Conservation (phyloP, 1,284 basidiomycete genomes). For the Retiboletus fuscus region DNA sequence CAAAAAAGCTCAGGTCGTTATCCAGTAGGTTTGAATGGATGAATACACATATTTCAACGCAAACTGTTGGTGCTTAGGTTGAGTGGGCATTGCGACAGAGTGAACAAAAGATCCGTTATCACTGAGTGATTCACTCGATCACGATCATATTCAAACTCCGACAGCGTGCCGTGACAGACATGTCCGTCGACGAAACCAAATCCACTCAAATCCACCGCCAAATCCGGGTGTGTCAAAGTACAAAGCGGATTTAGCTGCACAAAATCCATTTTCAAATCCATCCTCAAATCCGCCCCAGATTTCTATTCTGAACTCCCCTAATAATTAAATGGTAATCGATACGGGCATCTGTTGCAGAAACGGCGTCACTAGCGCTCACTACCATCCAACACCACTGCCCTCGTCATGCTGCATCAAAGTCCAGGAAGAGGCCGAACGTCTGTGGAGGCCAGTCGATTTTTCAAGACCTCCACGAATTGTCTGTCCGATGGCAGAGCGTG, state of each 20-base stretch:
- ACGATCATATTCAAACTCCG: neutral
- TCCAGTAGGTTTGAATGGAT: neutral
- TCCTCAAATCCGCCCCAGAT: too few species aligned
- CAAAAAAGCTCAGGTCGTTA: neutral
- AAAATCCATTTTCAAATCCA: too few species aligned
- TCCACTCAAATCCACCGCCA: too few species aligned
- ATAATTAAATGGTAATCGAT: neutral
- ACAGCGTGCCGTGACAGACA: too few species aligned
- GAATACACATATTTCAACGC: neutral
- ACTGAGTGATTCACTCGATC: neutral
- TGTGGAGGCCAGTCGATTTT: neutral
- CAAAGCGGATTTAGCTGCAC: too few species aligned
- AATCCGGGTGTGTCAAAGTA: too few species aligned
- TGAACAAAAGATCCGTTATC: constrained; percentile 1
- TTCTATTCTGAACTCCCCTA: too few species aligned
- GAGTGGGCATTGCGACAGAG: neutral
- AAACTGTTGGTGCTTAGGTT: neutral
- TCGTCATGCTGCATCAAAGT: too few species aligned
- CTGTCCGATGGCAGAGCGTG: too few species aligned
- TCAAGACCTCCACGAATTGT: neutral
- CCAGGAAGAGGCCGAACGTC: too few species aligned
- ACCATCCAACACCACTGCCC: neutral
- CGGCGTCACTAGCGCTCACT: neutral
- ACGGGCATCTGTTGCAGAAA: neutral
- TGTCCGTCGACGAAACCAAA: too few species aligned